Evolutionary conservation across 352 stramenopile genomes (phyloP).

Genomic region (Globisporangium canariense): DNA sequence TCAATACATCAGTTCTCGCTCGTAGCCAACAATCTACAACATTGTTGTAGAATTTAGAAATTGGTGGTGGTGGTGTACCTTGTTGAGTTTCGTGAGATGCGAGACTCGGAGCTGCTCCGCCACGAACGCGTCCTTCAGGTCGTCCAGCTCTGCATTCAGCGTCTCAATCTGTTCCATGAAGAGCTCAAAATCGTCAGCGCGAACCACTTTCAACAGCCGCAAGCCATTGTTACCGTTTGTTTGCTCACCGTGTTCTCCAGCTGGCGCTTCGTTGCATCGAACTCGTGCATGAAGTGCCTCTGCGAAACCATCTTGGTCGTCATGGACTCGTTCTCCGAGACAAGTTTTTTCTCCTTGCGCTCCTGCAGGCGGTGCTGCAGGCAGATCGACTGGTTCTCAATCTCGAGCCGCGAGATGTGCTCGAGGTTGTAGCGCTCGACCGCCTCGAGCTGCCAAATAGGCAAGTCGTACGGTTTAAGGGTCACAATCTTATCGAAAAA

Average conservation of each 20-base stretch:
- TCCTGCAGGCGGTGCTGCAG: conserved; percentile 27
- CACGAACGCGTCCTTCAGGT: conserved; percentile 30
- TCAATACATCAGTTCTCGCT: neutral
- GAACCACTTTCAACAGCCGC: neutral
- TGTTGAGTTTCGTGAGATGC: conserved; percentile 28
- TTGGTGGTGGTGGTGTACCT: conserved; percentile 13
- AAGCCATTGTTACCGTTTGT: neutral
- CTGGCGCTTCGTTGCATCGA: conserved; percentile 12
- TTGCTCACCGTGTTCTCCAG: conserved; percentile 24
- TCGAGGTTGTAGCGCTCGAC: conserved; percentile 33
- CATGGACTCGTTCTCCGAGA: conserved; percentile 21
- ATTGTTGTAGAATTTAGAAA: neutral
- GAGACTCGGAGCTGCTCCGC: conserved; percentile 31
- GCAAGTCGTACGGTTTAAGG: too few species aligned
- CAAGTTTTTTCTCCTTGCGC: conserved; percentile 21
- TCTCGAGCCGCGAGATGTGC: conserved; percentile 35
- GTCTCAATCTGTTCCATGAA: conserved; percentile 20
- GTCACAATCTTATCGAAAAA: too few species aligned
- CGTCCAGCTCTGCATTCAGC: conserved; percentile 31
- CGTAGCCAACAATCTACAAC: neutral
- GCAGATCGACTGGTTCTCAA: conserved; percentile 38
- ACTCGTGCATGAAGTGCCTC: conserved; percentile 10
- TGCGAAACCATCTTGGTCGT: conserved; percentile 17
- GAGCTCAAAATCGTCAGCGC: neutral
- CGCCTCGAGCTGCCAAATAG: conserved; percentile 20